Evolutionary conservation across 768 basidiomycete genomes (phyloP), one percentile per base, ranked within the genome.

Genomic region (Lactifluus piperatus): DNA sequence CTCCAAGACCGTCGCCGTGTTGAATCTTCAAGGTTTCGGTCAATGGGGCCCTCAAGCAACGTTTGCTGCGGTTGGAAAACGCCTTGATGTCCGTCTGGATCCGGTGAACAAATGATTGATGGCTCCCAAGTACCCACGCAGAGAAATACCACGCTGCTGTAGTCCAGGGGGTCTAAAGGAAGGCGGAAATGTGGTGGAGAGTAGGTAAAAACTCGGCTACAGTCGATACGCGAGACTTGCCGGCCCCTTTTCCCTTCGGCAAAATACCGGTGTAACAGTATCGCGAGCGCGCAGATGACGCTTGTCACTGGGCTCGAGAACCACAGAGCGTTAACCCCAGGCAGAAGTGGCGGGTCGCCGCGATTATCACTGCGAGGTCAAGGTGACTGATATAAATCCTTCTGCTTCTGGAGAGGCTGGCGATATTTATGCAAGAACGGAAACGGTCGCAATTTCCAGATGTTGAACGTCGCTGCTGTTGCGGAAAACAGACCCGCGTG

Each of bases 401-500:
- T 27, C 47, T 49, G 14, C 18, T 37, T 34, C 51, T 49, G 14
- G 29, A 22, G n/a, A 51, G 36, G 34, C 44, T 43, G 9, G 43
- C n/a, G 54, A 46, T 41, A 32, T 30, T 14, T 26, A 39, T 0
- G 36, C 30, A 20, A 57, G 60, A 22, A 53, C 29, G 10, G 27
- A 11, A 32, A 39, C 55, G 3, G 51, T 47, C 9, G 43, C 27
- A n/a, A 24, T 24, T 36, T 4, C 44, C 37, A 36, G 26, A 56
- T 36, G 43, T 52, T 51, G 51, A 57, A 62, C 14, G 45, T 56
- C 10, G 60, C 43, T 16, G 57, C 55, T 26, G 39, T 39, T 2
- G 56, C 51, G 8, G 61, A 57, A 39, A 62, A 62, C 20, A 57
- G 46, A 45, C 61, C 61, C n/a, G 52, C 8, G 18, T 51, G 26